Conservation (phyloP, 805 yeast genomes). For the Candida silvatica region DNA sequence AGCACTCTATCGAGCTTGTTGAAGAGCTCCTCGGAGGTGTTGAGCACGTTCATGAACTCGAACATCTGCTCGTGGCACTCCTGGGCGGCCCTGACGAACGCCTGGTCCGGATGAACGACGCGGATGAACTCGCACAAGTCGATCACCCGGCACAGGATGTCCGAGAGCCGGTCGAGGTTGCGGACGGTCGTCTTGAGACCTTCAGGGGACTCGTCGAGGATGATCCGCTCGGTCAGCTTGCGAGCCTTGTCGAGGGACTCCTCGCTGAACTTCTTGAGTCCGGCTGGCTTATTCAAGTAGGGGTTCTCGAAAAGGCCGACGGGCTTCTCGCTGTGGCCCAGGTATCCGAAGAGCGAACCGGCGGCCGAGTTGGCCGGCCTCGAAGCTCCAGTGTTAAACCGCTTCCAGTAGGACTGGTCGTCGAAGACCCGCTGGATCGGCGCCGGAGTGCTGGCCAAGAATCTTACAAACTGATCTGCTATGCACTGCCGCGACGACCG, state of each 20-base stretch:
- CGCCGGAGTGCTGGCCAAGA: too few species aligned
- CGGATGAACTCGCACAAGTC: slow-evolving; percentile 91
- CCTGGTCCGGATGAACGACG: slow-evolving; percentile 71
- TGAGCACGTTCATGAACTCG: slow-evolving; percentile 87
- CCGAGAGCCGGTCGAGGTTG: slow-evolving; percentile 77
- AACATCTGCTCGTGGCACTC: slow-evolving; percentile 80
- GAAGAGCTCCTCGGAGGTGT: slow-evolving; percentile 73
- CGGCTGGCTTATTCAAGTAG: slow-evolving; percentile 58
- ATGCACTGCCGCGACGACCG: too few species aligned
- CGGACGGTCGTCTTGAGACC: slow-evolving; percentile 46
- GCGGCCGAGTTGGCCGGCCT: slow-evolving; percentile 1
- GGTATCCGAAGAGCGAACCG: slow-evolving; percentile 3
- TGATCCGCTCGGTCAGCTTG: slow-evolving; percentile 47
- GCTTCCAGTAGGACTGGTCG: slow-evolving; percentile 46
- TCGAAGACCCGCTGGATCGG: slow-evolving; percentile 48
- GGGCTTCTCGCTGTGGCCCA: slow-evolving; percentile 8
- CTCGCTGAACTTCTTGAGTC: slow-evolving; percentile 58
- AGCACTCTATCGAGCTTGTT: slow-evolving; percentile 50
- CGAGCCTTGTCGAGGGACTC: slow-evolving; percentile 62
- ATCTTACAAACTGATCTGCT: too few species aligned
- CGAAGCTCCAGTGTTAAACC: slow-evolving; percentile 39
- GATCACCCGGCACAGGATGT: slow-evolving; percentile 82
- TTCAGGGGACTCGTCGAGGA: slow-evolving; percentile 31
- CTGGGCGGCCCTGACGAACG: slow-evolving; percentile 75
- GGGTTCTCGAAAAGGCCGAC: slow-evolving; percentile 75